Percentiles rank a stretch among this genome's conserved stretches.
Conservation (phyloP, 345 rosid species). For the Erodium maritimum region DNA sequence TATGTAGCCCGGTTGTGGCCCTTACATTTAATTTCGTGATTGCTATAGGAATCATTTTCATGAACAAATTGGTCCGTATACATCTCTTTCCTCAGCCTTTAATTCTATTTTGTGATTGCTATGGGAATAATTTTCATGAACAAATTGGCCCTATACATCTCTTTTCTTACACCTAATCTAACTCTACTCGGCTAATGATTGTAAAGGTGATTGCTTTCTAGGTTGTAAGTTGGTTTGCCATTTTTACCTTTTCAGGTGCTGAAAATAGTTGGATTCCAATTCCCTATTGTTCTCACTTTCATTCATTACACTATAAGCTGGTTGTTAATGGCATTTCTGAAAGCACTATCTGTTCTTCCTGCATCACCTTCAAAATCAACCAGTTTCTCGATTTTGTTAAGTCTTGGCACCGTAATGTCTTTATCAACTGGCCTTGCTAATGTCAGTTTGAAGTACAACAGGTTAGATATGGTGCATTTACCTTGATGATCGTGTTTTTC, state of each 20-base stretch:
- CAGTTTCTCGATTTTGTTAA: conserved; percentile 37
- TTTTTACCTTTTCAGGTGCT: conserved; percentile 44
- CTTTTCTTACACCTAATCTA: background rate
- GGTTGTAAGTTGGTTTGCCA: background rate
- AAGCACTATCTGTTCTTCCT: conserved; percentile 56
- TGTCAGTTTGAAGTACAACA: conserved; percentile 93
- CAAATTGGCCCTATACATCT: conserved; percentile 35
- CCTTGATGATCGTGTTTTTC: background rate
- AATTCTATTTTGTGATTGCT: conserved; percentile 69
- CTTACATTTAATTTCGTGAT: conserved; percentile 73
- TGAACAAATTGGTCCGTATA: conserved; percentile 52
- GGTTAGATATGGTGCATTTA: conserved; percentile 26
- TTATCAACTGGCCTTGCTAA: conserved; percentile 95
- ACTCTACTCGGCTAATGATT: background rate
- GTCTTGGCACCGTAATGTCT: conserved; percentile 87
- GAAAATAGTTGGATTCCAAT: conserved; percentile 70
- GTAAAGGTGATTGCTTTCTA: background rate
- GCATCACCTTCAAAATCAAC: conserved; percentile 57
- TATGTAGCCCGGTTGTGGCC: conserved; percentile 53
- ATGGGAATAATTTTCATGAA: conserved; percentile 68
- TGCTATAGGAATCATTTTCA: conserved; percentile 68
- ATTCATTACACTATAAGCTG: conserved; percentile 78
- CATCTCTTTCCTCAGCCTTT: conserved; percentile 26
- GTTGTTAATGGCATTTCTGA: conserved; percentile 70
- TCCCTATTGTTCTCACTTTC: conserved; percentile 77